Conservation (phyloP, 192 early-diverging fungal genomes). For the Entrophospora sp. region DNA sequence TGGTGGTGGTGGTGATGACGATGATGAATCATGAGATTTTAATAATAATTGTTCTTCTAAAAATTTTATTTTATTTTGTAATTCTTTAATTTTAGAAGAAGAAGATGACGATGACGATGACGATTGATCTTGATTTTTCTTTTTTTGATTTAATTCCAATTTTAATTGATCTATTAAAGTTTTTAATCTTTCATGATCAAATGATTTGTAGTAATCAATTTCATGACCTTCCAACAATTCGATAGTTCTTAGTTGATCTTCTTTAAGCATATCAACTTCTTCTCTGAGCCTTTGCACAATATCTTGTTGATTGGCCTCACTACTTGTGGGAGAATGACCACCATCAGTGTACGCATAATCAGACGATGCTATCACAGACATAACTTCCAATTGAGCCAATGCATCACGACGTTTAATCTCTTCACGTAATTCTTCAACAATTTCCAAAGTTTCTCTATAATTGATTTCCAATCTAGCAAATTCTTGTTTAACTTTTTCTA, state of each 20-base stretch:
- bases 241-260: background rate
- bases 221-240: no score
- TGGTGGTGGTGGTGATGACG: no score
- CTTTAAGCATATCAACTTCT: no score
- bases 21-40: no score
- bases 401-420: conserved; percentile 1
- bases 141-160: background rate
- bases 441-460: background rate
- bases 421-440: conserved; percentile 5
- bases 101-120: no score
- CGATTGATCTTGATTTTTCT: background rate
- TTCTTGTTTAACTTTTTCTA: background rate
- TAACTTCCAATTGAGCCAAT: background rate
- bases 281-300: background rate
- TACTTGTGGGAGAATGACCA: background rate
- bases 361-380: background rate
- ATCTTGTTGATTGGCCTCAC: background rate
- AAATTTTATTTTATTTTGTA: no score
- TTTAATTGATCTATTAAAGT: no score
- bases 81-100: no score
- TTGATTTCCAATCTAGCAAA: background rate
- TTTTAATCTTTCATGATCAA: no score
- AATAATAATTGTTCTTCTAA: no score
- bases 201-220: no score
- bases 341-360: background rate